Base-by-base conservation (phyloP, 345 rosid species). In the Odontarrhena argentea region DNA sequence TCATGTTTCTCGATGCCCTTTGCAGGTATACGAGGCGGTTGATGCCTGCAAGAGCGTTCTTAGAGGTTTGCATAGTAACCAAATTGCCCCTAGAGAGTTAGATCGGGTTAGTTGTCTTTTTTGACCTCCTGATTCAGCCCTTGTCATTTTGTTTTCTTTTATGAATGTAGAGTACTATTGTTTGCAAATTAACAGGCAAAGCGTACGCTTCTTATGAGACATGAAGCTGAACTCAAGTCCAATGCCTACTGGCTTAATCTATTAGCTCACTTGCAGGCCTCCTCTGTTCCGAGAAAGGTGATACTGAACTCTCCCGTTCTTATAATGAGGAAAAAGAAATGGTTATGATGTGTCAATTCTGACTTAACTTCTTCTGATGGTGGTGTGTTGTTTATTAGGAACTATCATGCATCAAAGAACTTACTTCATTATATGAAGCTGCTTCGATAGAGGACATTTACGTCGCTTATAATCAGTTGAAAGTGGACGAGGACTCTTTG, bases 171-270 rank as follows among this genome's bases (percentile, higher is more conserved):
- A 61, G 65, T 40, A 3, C 1, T 25, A 10, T 49, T 61, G 49
- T 58, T 62, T 53, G 60, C 56, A 5, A 35, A 63, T 57, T 14
- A 52, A 65, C 89, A 94, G 99, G 99, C 99, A 66, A 95, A 85
- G 75, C 83, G 96, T 41, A 91, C 99, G 40, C 89, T 95, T 62
- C 80, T 95, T 41, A 91, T 95, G 99, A 87, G 97, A 65, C 99
- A 95, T 78, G 99, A 95, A 81, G 97, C 97, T 68, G 99, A 95
- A 74, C 82, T 91, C 15, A 95, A 95, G 82, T 91, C 99, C 74
- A 95, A 95, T 80, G 96, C 96, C 7, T 95, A 95, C 74, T 95
- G 99, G 99, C 98, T 95, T 63, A 96, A 96, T 55, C 78, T 95
- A 71, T 77, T 95, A 67, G 93, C 97, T 70, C 99, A 95, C 78